These are phyloP conservation scores for Xanthoparmelia taractica DNA, from an alignment of 495 filamentous ascomycete genomes.

Conservation along the genomic window DNA sequence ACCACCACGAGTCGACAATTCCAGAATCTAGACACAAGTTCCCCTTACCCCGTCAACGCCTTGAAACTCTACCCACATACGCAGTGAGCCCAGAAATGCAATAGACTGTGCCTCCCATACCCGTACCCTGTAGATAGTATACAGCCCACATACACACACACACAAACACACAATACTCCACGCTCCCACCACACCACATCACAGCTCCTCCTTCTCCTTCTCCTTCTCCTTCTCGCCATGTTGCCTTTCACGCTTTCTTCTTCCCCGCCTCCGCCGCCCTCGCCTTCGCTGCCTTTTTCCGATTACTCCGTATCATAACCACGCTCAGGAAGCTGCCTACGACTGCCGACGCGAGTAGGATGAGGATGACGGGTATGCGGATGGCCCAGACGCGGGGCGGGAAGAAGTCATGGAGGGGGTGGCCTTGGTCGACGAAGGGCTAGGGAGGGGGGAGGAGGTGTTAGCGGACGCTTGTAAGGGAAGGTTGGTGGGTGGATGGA, in stretches of 20 bases:
- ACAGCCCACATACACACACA: too few species aligned
- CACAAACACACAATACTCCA: too few species aligned
- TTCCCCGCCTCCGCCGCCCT: constrained; percentile 61
- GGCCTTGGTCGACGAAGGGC: constrained; percentile 94
- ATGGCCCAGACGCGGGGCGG: constrained; percentile 98
- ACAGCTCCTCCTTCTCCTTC: not conserved
- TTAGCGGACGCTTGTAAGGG: constrained; percentile 5
- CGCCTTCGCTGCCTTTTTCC: constrained; percentile 92
- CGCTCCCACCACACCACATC: not conserved
- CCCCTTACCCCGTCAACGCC: not conserved
- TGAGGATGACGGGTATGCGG: constrained; percentile 92
- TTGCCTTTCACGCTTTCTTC: constrained; percentile 49
- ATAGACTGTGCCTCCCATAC: not conserved
- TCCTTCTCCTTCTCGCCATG: not conserved
- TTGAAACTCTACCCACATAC: not conserved
- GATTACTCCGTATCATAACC: constrained; percentile 98
- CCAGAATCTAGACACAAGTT: too few species aligned
- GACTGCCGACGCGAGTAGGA: constrained; percentile 84
- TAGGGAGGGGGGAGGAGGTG: constrained; percentile 32
- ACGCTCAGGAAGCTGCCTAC: constrained; percentile 93
- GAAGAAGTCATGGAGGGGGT: constrained; percentile 91
- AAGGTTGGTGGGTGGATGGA: not conserved
- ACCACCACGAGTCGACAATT: not conserved
- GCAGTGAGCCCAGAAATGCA: not conserved
- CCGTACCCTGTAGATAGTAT: not conserved